Evolutionary conservation across 345 rosid species (phyloP), one percentile per base, ranked within the genome.

Genomic region (Punica granatum): DNA sequence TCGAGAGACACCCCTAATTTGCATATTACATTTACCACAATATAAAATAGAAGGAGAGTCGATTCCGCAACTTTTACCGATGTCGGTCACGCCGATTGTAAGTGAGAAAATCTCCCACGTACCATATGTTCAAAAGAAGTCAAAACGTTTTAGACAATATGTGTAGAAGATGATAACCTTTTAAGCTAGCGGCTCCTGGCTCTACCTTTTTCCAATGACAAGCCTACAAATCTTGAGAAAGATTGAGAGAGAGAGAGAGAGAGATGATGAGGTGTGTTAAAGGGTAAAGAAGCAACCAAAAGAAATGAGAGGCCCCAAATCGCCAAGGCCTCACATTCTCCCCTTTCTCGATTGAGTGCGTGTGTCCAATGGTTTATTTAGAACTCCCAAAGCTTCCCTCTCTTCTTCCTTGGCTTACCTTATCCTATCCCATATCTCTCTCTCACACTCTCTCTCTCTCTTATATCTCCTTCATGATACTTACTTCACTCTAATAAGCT

Each of bases 351-450:
- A 54, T 37, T 33, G 35, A 26, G 63, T 41, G 32, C 68, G 42
- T 42, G 33, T 32, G 41, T 66, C 37, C 68, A 70, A 56, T 26
- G 25, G 14, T 30, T 51, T 1, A 0, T n/a, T n/a, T n/a, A 51
- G 26, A 21, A 6, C 54, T 25, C 54, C 25, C 54, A 23, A 7
- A 6, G 31, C 60, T n/a, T 33, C 21, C 23, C 30, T 12, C 53
- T 70, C 64, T 65, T 58, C 39, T 16, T 53, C 53, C 31, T 35
- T 43, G 65, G 65, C 75, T 66, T 3, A 66, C 75, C 75, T 72
- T 72, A 72, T 72, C 75, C 74, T 72, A 66, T 72, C 74, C 63
- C 61, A 23, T 51, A 54, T 49, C 31, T 37, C n/a, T n/a, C n/a
- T 37, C 41, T 11, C 41, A 37, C n/a, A n/a, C n/a, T n/a, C n/a